phyloP scores from a whole-genome alignment of 2,329 filamentous ascomycete species.

The Catunica adiposa region DNA sequence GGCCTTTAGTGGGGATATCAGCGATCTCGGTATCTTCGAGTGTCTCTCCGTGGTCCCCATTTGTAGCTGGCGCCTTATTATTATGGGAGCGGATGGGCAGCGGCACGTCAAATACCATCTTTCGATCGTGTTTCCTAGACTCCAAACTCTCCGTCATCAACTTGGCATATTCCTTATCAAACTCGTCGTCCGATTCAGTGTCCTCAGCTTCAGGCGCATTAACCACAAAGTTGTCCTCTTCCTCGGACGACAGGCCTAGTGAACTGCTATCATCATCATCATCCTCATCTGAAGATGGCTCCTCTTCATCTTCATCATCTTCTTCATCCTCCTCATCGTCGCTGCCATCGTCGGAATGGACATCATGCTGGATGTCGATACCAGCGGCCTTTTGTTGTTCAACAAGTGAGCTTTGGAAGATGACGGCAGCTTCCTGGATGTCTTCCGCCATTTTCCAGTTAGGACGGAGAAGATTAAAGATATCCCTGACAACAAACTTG shows the following conservation, averaged over 20 bases:
- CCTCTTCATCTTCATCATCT: conserved; percentile 41
- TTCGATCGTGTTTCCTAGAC: conserved; percentile 88
- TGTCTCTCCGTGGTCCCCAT: neutral
- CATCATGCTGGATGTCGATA: conserved; percentile 50
- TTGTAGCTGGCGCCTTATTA: conserved; percentile 8
- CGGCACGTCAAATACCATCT: conserved; percentile 88
- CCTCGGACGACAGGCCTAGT: conserved; percentile 36
- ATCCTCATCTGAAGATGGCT: conserved; percentile 37
- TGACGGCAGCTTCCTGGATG: conserved; percentile 64
- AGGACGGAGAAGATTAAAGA: conserved; percentile 66
- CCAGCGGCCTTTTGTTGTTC: conserved; percentile 75
- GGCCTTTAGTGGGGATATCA: neutral
- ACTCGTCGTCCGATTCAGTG: conserved; percentile 88
- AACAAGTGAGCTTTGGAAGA: conserved; percentile 74
- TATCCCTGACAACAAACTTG: conserved; percentile 90
- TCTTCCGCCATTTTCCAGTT: conserved; percentile 81
- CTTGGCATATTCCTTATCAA: conserved; percentile 93
- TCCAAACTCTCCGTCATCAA: conserved; percentile 97
- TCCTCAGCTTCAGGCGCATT: conserved; percentile 81
- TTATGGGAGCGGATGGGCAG: conserved; percentile 67
- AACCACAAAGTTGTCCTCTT: conserved; percentile 65
- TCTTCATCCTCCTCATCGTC: conserved; percentile 44
- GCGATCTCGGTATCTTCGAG: neutral
- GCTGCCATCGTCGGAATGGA: conserved; percentile 60
- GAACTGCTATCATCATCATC: conserved; percentile 36